These are phyloP conservation scores for Nitzschia inconspicua DNA, from an alignment of 108 stramenopile genomes.

Conservation along the genomic window DNA sequence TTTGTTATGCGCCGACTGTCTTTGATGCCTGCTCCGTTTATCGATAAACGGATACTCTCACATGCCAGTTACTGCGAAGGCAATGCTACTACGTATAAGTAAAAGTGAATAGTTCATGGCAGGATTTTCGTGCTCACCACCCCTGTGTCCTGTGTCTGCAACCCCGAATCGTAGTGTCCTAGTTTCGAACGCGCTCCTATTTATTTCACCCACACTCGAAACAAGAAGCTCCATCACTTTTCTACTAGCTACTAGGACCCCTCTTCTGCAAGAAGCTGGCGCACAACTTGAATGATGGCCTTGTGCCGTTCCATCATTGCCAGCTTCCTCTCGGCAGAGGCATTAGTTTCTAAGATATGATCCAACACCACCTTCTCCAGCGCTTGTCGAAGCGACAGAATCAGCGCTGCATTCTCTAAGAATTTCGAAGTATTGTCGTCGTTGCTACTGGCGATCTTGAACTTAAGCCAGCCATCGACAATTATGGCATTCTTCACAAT, in stretches of 20 bases:
- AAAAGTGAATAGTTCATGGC: no score
- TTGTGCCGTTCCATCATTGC: background rate
- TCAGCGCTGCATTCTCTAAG: background rate
- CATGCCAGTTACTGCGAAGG: no score
- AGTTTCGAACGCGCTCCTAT: no score
- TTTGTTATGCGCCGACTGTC: no score
- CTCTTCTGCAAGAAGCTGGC: conserved; percentile 6
- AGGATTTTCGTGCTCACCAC: no score
- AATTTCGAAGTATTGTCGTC: background rate
- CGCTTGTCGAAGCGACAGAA: background rate
- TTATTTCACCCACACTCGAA: no score
- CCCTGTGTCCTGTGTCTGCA: no score
- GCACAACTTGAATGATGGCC: background rate
- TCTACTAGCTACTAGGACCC: background rate
- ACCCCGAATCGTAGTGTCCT: no score
- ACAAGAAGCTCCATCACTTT: no score
- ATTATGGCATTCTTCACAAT: conserved; percentile 46
- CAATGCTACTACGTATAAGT: no score
- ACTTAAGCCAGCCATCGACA: conserved; percentile 66
- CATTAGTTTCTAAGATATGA: conserved; percentile 2
- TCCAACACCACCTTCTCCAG: background rate
- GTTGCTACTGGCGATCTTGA: conserved; percentile 38
- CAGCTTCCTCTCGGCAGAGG: background rate
- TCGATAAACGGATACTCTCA: no score
- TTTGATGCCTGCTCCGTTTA: no score